Base-by-base conservation (phyloP, 2,329 filamentous ascomycete species). In the Pseudogymnoascus sp. region DNA sequence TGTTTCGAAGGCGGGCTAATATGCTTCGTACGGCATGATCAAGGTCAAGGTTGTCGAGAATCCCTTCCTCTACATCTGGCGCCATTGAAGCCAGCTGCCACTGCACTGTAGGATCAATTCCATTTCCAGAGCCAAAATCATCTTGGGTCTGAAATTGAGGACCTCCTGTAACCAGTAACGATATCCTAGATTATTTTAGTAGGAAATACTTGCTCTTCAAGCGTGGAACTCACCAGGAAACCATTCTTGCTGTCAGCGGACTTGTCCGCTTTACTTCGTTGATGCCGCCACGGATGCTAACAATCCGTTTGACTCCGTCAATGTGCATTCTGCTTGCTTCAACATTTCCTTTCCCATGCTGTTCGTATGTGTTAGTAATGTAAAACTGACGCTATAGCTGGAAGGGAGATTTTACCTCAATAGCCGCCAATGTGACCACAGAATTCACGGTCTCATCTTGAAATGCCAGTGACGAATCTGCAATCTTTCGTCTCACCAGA, bases 381-480 rank as follows among this genome's bases (percentile, higher is more conserved):
- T 26, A 26, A 62, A 60, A 2, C 47, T 8, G 4, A 9, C 1
- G 1, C 2, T 1, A 38, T 7, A 26, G 5, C 21, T 8, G 7
- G 9, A 3, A 19, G 19, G 1, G 15, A 15, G 33, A 36, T 42
- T 75, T 75, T 66, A 84, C 82, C 69, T 85, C 82, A 57, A 85
- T 85, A 0, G 82, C 79, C 9, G 83, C 82, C 64, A 85, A 68
- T 0, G 82, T 85, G 44, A 85, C 78, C 7, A 85, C 80, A 0
- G 82, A 79, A 65, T 85, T 80, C 71, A 85, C 76, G 0, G 83
- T 86, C 19, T 76, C 81, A 62, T 84, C 81, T 63, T 82, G 79
- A 2, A 81, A 70, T 0, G 82, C 82, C 2, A 81, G 65, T 0
- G 75, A 74, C 0, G 73, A 66, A 65, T 83, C 74, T 28, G 78